A percentile compares a stretch with the other conserved stretches of the same genome.
phyloP scores from a whole-genome alignment of 2,329 filamentous ascomycete species.

The Annulohypoxylon truncatum region DNA sequence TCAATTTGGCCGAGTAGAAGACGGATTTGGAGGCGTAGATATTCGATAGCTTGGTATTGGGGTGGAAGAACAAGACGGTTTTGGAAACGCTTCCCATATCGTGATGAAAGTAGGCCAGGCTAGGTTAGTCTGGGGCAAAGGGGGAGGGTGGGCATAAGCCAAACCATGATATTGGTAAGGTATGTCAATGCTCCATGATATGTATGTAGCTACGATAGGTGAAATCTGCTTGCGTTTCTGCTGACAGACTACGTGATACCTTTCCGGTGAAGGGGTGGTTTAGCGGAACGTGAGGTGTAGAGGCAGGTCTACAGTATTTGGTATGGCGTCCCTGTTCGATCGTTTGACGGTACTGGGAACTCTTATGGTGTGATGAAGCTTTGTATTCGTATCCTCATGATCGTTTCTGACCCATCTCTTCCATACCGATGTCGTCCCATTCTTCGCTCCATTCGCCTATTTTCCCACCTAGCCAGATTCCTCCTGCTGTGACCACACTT shows the following conservation, averaged over 20 bases:
- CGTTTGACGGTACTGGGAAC: slow-evolving; percentile 8
- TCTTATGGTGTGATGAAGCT: slow-evolving; percentile 20
- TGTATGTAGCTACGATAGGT: slow-evolving; percentile 4
- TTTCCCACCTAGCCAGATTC: slow-evolving; percentile 77
- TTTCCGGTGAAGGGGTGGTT: background rate
- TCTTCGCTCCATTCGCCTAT: slow-evolving; percentile 66
- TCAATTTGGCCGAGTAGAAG: background rate
- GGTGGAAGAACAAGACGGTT: background rate
- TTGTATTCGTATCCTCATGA: slow-evolving; percentile 57
- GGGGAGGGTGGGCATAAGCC: background rate
- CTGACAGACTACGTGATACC: background rate
- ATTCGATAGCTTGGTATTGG: background rate
- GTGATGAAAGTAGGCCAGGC: background rate
- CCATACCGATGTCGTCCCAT: slow-evolving; percentile 69
- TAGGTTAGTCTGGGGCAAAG: background rate
- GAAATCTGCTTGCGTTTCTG: background rate
- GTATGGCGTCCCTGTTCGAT: background rate
- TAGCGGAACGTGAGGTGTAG: background rate
- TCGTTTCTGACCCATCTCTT: slow-evolving; percentile 79
- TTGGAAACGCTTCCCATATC: background rate
- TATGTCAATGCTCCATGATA: background rate
- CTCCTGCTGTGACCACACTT: slow-evolving; percentile 73
- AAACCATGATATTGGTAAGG: background rate
- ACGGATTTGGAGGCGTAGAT: background rate
- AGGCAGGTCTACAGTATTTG: background rate